A percentile compares a stretch with the other conserved stretches of the same genome.
These are phyloP conservation scores for Linderniella brevidens DNA, from an alignment of 257 asterid genomes.

Conservation along the genomic window DNA sequence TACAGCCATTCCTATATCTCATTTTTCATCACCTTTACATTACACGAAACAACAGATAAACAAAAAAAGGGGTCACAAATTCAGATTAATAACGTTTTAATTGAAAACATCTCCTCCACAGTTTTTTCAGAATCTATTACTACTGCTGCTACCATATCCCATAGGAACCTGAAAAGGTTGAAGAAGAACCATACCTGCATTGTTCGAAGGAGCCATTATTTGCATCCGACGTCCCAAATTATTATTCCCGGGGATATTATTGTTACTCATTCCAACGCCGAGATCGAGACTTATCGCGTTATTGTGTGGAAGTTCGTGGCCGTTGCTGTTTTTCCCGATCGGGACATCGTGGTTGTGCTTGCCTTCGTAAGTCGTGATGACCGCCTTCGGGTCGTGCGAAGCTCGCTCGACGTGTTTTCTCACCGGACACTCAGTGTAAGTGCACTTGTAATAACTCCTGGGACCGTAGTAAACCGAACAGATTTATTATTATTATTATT, in stretches of 20 bases:
- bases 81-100: no score
- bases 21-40: no score
- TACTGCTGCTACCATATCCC: slow-evolving; percentile 36
- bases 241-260: slow-evolving; percentile 13
- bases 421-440: slow-evolving; percentile 80
- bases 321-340: slow-evolving; percentile 42
- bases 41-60: no score
- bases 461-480: slow-evolving; percentile 10
- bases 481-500: no score
- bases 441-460: slow-evolving; percentile 98
- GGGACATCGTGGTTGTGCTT: slow-evolving; percentile 95
- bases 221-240: slow-evolving; percentile 12
- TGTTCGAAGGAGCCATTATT: slow-evolving; percentile 11
- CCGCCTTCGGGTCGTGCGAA: slow-evolving; percentile 90
- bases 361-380: slow-evolving; percentile 94
- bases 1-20: no score
- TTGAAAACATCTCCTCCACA: no score
- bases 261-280: slow-evolving; percentile 59
- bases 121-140: slow-evolving; percentile 4
- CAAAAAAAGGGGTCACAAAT: no score
- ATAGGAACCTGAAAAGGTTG: slow-evolving; percentile 28
- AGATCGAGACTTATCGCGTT: slow-evolving; percentile 51
- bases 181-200: slow-evolving; percentile 23
- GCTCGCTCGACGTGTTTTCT: slow-evolving; percentile 98
- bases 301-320: slow-evolving; percentile 38